Conservation (phyloP, 495 filamentous ascomycete species). For the Pseudomonodictys pantanalensis region DNA sequence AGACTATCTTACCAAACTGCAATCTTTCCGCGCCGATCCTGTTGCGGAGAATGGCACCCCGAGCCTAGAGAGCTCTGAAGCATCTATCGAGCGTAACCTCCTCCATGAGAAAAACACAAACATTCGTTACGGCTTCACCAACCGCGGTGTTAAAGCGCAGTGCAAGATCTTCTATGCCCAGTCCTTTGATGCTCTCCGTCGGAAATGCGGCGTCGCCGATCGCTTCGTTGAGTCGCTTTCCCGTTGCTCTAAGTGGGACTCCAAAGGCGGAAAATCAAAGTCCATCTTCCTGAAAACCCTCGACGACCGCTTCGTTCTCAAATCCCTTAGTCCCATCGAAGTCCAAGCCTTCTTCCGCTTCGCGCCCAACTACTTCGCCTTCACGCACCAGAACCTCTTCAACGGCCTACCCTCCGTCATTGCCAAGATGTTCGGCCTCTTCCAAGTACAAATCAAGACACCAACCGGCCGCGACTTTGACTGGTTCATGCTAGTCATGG, state of each 20-base stretch:
- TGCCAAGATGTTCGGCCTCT: conserved; percentile 99
- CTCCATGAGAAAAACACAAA: conserved; percentile 82
- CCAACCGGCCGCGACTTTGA: conserved; percentile 90
- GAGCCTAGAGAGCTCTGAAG: conserved; percentile 32
- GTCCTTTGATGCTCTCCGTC: conserved; percentile 91
- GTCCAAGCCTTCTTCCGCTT: conserved; percentile 91
- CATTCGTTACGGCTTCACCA: conserved; percentile 88
- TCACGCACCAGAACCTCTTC: conserved; percentile 94
- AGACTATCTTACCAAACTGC: conserved; percentile 79
- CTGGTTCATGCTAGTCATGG: conserved; percentile 92
- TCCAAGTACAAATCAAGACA: conserved; percentile 95
- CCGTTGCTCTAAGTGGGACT: conserved; percentile 96
- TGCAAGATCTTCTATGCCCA: conserved; percentile 98
- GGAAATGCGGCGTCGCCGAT: conserved; percentile 88
- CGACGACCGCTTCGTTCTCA: conserved; percentile 89
- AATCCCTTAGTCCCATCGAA: conserved; percentile 84
- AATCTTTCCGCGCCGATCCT: conserved; percentile 61
- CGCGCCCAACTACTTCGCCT: conserved; percentile 93
- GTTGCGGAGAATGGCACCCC: conserved; percentile 29
- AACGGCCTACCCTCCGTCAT: conserved; percentile 95
- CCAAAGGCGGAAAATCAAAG: conserved; percentile 96
- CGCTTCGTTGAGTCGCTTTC: conserved; percentile 94
- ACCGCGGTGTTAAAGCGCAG: conserved; percentile 87
- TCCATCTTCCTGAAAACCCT: conserved; percentile 97
- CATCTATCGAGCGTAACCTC: conserved; percentile 49